Base-by-base conservation (phyloP, 2,329 filamentous ascomycete genomes). In the Botryotinia narcissicola region DNA sequence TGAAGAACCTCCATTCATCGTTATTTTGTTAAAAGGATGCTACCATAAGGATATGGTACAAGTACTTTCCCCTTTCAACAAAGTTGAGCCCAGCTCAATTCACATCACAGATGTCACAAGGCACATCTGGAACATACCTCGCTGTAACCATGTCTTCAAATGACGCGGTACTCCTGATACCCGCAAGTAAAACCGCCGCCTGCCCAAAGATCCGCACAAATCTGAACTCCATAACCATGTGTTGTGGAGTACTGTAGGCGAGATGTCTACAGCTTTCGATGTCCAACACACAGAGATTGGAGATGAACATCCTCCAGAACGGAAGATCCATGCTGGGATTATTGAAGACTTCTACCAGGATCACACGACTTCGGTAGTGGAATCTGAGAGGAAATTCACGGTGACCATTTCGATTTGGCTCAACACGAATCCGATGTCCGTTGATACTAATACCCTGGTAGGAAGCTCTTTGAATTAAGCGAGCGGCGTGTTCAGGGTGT, bases 401-500 rank as follows among this genome's bases (percentile, higher is more conserved):
- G 4, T 51, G 44, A 0, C 63, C 63, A n/a, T 37, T 8, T 4
- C 22, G 25, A 37, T 66, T 51, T 0, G 22, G 32, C 1, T 66
- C 32, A 1, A 66, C n/a, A 0, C 7, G 63, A 7, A 66, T 22
- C 6, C 25, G 12, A 1, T 66, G 5, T 1, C 63, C 63, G 3
- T 51, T n/a, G 1, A 66, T 51, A 2, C n/a, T 1, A 2, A 66
- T 66, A 12, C 63, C 44, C 4, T 10, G 9, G 12, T 0, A 10
- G 2, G 2, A 1, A 1, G 63, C 63, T 5, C 16, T 2, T 0
- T 37, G 8, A 0, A 22, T 1, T 20, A 66, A 51, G 0, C 63
- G 44, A 16, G 4, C 20, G 0, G 63, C 63, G 46, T 66, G 63
- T n/a, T n/a, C 29, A 7, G 63, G 32, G 22, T 66, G 63, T 3